These are phyloP conservation scores for Cicer bijugum DNA, from an alignment of 306 rosid genomes.

Conservation along the genomic window DNA sequence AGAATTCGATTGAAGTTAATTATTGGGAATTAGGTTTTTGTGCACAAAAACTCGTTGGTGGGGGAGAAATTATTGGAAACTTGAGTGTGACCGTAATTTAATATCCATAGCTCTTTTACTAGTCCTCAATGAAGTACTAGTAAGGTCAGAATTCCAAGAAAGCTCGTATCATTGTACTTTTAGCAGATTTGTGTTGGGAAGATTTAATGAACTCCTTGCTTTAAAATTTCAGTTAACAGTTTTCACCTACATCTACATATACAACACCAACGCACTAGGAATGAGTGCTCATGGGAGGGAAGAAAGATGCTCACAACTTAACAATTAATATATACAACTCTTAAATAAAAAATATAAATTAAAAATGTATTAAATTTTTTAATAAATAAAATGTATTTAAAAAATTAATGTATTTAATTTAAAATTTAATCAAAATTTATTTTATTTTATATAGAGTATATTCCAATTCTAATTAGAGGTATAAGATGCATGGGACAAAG, in stretches of 20 bases:
- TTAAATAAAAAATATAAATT: no score
- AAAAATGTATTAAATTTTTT: no score
- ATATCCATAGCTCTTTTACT: constrained; percentile 19
- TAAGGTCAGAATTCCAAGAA: constrained; percentile 44
- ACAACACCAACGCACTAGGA: background rate
- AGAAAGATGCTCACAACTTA: no score
- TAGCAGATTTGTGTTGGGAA: constrained; percentile 1
- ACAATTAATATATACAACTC: no score
- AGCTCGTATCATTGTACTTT: constrained; percentile 31
- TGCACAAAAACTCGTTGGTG: no score
- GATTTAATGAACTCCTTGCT: background rate
- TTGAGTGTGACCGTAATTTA: constrained; percentile 41
- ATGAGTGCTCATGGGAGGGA: constrained; percentile 2
- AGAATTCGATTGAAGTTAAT: no score
- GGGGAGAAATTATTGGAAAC: constrained; percentile 31
- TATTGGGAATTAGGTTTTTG: no score
- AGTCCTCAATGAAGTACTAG: constrained; percentile 33
- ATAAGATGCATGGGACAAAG: constrained; percentile 41
- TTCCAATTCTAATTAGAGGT: no score
- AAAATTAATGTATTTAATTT: no score
- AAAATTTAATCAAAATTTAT: no score
- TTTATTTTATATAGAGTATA: no score
- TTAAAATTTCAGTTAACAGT: constrained; percentile 13
- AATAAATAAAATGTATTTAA: no score
- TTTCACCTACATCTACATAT: constrained; percentile 13